Conservation (phyloP, 2,329 filamentous ascomycete genomes). For the Phialophora chinensis region DNA sequence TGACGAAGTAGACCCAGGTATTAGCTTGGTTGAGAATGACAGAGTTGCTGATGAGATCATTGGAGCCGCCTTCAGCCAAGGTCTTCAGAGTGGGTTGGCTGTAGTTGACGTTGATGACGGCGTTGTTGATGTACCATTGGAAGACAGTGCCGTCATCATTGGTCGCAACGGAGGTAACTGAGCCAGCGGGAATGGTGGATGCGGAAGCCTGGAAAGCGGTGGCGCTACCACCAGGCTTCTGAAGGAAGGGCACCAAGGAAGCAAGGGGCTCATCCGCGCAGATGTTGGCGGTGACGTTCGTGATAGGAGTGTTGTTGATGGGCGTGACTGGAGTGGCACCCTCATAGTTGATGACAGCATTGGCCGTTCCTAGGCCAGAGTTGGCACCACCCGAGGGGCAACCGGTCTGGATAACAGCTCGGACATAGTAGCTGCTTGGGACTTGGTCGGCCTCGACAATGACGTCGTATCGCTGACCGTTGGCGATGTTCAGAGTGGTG, state of each 20-base stretch:
- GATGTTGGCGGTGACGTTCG: constrained; percentile 34
- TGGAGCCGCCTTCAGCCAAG: constrained; percentile 21
- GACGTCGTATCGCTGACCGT: constrained; percentile 54
- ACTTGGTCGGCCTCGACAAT: constrained; percentile 35
- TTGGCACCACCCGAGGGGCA: constrained; percentile 36
- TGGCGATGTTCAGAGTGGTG: constrained; percentile 49
- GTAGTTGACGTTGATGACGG: constrained; percentile 44
- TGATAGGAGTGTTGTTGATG: constrained; percentile 29
- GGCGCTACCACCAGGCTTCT: constrained; percentile 35
- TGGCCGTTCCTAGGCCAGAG: constrained; percentile 35
- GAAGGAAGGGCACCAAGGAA: constrained; percentile 40
- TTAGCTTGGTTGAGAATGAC: constrained; percentile 32
- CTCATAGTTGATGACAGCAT: constrained; percentile 41
- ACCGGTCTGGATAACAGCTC: constrained; percentile 37
- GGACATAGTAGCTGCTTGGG: constrained; percentile 34
- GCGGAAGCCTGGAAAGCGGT: constrained; percentile 41
- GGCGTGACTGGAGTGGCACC: constrained; percentile 35
- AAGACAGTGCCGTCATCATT: constrained; percentile 40
- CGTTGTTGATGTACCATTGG: constrained; percentile 47
- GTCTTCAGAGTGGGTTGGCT: constrained; percentile 42
- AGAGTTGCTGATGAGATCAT: constrained; percentile 32
- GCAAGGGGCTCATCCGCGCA: constrained; percentile 42
- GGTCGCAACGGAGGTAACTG: constrained; percentile 36
- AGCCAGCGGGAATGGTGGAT: constrained; percentile 35
- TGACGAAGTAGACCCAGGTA: constrained; percentile 39